Conservation (phyloP, 768 basidiomycete genomes). For the Mycena maculata region DNA sequence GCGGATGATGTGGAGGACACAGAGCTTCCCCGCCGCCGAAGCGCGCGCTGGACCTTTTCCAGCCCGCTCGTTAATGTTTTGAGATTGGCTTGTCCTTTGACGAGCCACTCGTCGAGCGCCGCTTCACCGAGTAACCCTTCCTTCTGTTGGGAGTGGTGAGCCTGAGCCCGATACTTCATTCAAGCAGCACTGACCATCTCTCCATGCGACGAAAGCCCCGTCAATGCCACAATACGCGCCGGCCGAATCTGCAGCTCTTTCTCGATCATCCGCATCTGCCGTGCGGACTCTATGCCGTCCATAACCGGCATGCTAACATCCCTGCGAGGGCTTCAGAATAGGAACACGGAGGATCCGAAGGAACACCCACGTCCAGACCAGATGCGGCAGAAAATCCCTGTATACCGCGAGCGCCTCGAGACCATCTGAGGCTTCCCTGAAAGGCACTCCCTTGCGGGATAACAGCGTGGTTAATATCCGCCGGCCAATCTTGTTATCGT, state of each 20-base stretch:
- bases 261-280: conserved; percentile 19
- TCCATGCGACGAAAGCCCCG: conserved; percentile 14
- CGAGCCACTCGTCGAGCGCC: conserved; percentile 19
- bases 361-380: conserved; percentile 20
- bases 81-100: conserved; percentile 20
- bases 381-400: conserved; percentile 14
- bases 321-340: background rate
- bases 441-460: conserved; percentile 12
- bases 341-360: background rate
- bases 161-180: background rate
- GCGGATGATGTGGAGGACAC: background rate
- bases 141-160: background rate
- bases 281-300: conserved; percentile 20
- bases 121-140: conserved; percentile 15
- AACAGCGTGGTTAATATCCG: conserved; percentile 20
- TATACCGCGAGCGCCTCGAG: conserved; percentile 15
- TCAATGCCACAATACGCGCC: conserved; percentile 13
- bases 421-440: conserved; percentile 15
- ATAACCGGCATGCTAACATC: conserved; percentile 25
- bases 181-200: conserved; percentile 11
- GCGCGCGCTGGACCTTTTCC: conserved; percentile 4
- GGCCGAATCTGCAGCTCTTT: conserved; percentile 10
- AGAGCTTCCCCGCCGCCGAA: conserved; percentile 6
- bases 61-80: conserved; percentile 12
- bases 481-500: conserved; percentile 17